Evolutionary conservation across 129 eudicot species (phyloP), one percentile per base, ranked within the genome.

Genomic region (Dittrichia graveolens): DNA sequence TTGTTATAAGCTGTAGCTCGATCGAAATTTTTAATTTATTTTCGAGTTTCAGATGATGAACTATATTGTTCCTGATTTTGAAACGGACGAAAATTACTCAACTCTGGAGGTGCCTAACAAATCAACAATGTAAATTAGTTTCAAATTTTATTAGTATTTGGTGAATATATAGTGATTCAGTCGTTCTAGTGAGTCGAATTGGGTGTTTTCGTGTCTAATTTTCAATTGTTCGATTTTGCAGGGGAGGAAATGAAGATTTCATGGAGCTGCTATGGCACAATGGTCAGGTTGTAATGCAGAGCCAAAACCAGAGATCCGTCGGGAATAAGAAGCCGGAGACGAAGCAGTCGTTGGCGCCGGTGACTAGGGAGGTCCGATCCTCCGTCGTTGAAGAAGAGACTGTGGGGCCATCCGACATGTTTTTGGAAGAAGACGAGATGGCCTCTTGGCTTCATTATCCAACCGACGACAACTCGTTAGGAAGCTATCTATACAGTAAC

Each of bases 251-350:
- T 18, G 85, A 82, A 69, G 93, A 79, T 56, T 63, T 91, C 8
- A 81, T 82, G 83, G 94, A 88, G 85, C 80, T 86, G 13, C 63
- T 84, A 39, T 92, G 97, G 96, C 87, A 85, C 40, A 82, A 88
- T 78, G 96, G 93, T 0, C 86, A 86, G 48, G 83, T 92, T 4
- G 86, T 85, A 4, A 68, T 79, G 44, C 89, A 92, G 31, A 79
- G 76, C 67, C 97, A 84, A 69, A 84, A 55, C 5, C 85, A 79
- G 43, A 82, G 76, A 73, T 54, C 83, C 42, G 50, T 37, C 4
- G 78, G 61, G 53, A 71, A 18, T 60, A 65, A 61, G 44, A 75
- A 77, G 59, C 16, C 81, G 42, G 82, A 82, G 60, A 75, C 48
- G 34, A 53, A 67, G 54, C n/a, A 16, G 15, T 24, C 54, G 55